Evolutionary conservation across 805 yeast genomes (phyloP).

Genomic region (Wickerhamomyces mucosus): DNA sequence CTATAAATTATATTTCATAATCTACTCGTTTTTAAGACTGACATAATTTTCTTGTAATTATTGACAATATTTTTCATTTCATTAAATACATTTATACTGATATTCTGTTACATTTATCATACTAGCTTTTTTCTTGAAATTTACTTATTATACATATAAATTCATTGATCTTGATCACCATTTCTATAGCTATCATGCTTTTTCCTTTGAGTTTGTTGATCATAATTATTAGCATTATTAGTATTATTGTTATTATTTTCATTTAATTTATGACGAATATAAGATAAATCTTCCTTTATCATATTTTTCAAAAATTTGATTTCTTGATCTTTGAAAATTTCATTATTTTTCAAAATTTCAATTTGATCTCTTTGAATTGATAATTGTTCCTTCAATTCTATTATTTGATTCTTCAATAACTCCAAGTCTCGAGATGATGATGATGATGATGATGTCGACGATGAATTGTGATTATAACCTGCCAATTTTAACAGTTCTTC

Average conservation of each 20-base stretch:
- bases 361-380: slow-evolving; percentile 4
- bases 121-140: too few relatives aligned
- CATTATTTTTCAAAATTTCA: slow-evolving; percentile 3
- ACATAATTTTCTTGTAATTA: too few relatives aligned
- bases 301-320: slow-evolving; percentile 14
- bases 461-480: slow-evolving; percentile 7
- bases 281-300: slow-evolving; percentile 18
- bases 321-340: slow-evolving; percentile 13
- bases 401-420: background rate
- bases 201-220: too few relatives aligned
- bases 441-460: background rate
- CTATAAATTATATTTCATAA: too few relatives aligned
- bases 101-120: too few relatives aligned
- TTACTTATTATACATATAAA: background rate
- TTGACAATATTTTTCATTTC: too few relatives aligned
- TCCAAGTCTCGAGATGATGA: background rate
- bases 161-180: too few relatives aligned
- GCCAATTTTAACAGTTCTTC: slow-evolving; percentile 14
- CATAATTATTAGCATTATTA: too few relatives aligned
- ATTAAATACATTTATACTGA: too few relatives aligned
- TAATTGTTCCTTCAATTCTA: slow-evolving; percentile 4
- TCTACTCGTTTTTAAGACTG: too few relatives aligned
- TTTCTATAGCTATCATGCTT: too few relatives aligned
- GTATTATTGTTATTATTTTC: slow-evolving; percentile 2
- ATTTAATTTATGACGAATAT: slow-evolving; percentile 13